Conservation (phyloP, 208 protist species). For the Tritrichomonas foetus region DNA sequence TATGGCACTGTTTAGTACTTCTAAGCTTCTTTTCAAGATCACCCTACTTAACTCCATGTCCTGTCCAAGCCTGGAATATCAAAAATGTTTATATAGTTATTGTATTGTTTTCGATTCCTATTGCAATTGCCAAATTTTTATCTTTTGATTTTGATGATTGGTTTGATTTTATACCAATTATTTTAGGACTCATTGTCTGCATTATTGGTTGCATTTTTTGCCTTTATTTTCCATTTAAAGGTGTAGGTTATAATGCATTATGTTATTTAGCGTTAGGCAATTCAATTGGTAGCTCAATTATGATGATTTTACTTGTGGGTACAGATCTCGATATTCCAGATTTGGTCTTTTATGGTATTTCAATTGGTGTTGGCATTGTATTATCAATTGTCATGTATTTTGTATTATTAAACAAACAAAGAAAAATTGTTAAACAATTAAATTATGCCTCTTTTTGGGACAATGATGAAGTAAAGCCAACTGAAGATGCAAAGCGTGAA, state of each 20-base stretch:
- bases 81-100: neutral
- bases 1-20: neutral
- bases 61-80: neutral
- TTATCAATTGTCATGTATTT: neutral
- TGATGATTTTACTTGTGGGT: neutral
- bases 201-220: neutral
- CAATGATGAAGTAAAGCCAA: neutral
- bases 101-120: neutral
- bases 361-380: neutral
- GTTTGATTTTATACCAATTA: neutral
- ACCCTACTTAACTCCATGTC: neutral
- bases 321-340: neutral
- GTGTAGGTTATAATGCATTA: neutral
- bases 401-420: neutral
- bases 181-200: too few relatives aligned
- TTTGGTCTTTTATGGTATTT: neutral
- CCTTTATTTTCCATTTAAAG: neutral
- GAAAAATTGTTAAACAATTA: neutral
- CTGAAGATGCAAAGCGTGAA: neutral
- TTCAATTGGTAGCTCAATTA: neutral
- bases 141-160: neutral
- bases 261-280: neutral
- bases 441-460: neutral
- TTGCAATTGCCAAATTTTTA: neutral
- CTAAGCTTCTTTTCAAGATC: neutral